Evolutionary conservation across 441 rosid genomes (phyloP), one percentile per base, ranked within the genome.

Genomic region (Gossypium gossypioides): DNA sequence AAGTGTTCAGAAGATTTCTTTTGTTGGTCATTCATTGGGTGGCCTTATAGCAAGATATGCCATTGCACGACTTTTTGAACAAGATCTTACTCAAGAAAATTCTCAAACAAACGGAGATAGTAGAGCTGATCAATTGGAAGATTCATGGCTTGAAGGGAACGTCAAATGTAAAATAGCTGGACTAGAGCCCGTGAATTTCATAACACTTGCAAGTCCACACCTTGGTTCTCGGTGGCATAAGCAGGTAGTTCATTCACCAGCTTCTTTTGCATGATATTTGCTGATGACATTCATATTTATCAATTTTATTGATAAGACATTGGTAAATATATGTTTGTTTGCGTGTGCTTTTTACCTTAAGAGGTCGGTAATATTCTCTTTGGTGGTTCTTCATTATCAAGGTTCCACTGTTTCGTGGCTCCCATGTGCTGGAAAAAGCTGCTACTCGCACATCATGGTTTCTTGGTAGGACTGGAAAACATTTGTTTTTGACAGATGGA

Each of bases 41-140:
- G 98, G 98, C 63, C 79, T 93, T 65, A 58, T 93, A 55, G 87
- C 92, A 75, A 90, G 98, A 75, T 93, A 90, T 79, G 96, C 98
- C 6, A 83, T 91, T 72, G 98, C 87, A 13, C 80, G 86, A 81
- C 97, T 93, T 70, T 90, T 87, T 67, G 83, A 65, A 67, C 77
- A 48, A 68, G 85, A 76, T 29, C 62, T 70, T 12, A 73, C 32
- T 3, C 44, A 73, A 66, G 84, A 81, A 68, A 71, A 59, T 82
- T 66, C 81, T 60, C 82, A 73, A 34, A 81, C 29, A 72, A 88
- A 79, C 73, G 86, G 79, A 62, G 76, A 72, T 57, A 32, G 50
- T 74, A 44, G 72, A 37, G 66, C 60, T 73, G 76, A 83, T 58
- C 74, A 70, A 34, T 15, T 22, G 65, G 80, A 59, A 62, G 89